These are phyloP conservation scores for Fusarium praegraminearum DNA, from an alignment of 2,329 filamentous ascomycete genomes.

Conservation along the genomic window DNA sequence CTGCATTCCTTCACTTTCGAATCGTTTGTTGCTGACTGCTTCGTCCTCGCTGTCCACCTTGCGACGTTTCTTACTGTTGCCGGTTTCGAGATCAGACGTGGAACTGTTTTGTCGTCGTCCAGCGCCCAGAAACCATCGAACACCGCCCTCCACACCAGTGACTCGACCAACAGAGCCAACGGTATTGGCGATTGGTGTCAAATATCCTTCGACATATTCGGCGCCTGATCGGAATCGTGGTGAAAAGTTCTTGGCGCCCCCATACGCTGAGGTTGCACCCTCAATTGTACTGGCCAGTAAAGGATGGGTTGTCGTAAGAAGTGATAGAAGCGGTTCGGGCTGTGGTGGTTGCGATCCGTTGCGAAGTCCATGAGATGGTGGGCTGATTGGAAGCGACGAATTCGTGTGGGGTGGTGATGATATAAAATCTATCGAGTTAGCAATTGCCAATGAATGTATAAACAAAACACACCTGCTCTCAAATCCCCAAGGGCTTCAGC, in stretches of 20 bases:
- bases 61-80: constrained; percentile 66
- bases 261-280: constrained; percentile 86
- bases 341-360: constrained; percentile 58
- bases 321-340: constrained; percentile 83
- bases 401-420: constrained; percentile 69
- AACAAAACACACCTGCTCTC: constrained; percentile 68
- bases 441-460: not conserved
- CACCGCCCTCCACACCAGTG: constrained; percentile 87
- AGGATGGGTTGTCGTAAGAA: constrained; percentile 90
- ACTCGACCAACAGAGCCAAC: constrained; percentile 85
- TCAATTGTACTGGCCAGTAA: constrained; percentile 87
- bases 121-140: constrained; percentile 83
- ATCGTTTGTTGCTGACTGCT: constrained; percentile 47
- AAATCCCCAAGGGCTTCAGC: constrained; percentile 82
- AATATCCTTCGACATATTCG: constrained; percentile 89
- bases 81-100: constrained; percentile 61
- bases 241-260: constrained; percentile 88
- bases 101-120: constrained; percentile 64
- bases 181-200: constrained; percentile 87
- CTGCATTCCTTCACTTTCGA: constrained; percentile 48
- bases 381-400: constrained; percentile 57
- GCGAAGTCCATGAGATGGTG: constrained; percentile 51
- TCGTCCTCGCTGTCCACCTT: constrained; percentile 62
- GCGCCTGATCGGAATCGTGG: constrained; percentile 89
- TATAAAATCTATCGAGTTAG: constrained; percentile 68